phyloP scores from a whole-genome alignment of 2,329 filamentous ascomycete genomes.

The Cercospora citrullina region DNA sequence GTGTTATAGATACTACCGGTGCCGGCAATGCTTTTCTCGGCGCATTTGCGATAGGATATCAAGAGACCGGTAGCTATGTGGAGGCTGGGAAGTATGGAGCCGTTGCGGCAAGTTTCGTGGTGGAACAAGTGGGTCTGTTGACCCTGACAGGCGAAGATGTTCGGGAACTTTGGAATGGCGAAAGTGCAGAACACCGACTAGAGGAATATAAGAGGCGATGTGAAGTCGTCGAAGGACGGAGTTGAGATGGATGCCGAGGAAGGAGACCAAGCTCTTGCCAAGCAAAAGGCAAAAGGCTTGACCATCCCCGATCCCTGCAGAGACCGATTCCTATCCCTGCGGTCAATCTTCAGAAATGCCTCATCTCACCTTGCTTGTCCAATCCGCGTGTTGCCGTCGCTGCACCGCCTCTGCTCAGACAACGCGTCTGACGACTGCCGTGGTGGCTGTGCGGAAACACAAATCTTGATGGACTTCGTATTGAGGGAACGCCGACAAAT shows the following conservation, averaged over 20 bases:
- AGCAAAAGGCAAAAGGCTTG: neutral
- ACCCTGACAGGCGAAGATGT: slow-evolving; percentile 43
- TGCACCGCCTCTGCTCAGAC: slow-evolving; percentile 5
- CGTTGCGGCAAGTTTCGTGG: slow-evolving; percentile 33
- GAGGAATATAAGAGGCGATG: slow-evolving; percentile 16
- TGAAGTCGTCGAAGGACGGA: neutral
- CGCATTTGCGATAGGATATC: slow-evolving; percentile 29
- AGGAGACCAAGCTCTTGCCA: slow-evolving; percentile 3
- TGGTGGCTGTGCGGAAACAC: neutral
- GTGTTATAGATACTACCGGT: slow-evolving; percentile 33
- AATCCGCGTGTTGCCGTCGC: neutral
- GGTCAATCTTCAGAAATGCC: slow-evolving; percentile 3
- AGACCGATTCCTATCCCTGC: neutral
- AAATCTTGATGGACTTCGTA: neutral
- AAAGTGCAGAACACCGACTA: slow-evolving; percentile 44
- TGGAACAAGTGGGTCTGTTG: slow-evolving; percentile 32
- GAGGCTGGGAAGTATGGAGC: slow-evolving; percentile 31
- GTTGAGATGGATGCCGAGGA: neutral
- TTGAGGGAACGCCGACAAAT: neutral
- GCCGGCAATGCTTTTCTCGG: slow-evolving; percentile 36
- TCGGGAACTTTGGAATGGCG: slow-evolving; percentile 51
- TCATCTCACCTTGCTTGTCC: neutral
- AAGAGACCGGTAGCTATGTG: slow-evolving; percentile 21
- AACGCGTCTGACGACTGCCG: neutral
- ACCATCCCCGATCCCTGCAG: neutral